A percentile compares a stretch with the other conserved stretches of the same genome.
Conservation (phyloP, 2,329 filamentous ascomycete genomes). For the Ramularia endophylla region DNA sequence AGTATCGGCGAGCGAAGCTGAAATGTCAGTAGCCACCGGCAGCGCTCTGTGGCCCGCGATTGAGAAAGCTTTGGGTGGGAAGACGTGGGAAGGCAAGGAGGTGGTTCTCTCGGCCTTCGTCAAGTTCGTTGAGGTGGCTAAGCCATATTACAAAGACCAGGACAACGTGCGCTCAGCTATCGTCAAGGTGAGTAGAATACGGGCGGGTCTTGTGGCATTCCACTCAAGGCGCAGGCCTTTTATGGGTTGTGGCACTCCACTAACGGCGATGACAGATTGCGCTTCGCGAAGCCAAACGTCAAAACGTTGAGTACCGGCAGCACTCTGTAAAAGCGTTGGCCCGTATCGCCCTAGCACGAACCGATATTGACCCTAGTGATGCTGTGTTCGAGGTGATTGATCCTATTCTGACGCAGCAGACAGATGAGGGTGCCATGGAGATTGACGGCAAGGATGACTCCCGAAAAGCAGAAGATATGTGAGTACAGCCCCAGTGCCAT, state of each 20-base stretch:
- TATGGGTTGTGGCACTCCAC: background rate
- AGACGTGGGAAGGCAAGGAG: slow-evolving; percentile 92
- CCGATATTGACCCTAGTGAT: slow-evolving; percentile 63
- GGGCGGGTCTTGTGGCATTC: background rate
- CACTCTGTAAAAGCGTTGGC: slow-evolving; percentile 69
- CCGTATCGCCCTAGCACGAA: slow-evolving; percentile 61
- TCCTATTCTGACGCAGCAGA: slow-evolving; percentile 49
- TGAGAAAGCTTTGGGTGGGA: slow-evolving; percentile 74
- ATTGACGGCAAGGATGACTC: slow-evolving; percentile 45
- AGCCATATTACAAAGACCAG: slow-evolving; percentile 52
- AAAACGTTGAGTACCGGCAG: slow-evolving; percentile 77
- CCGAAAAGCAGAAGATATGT: slow-evolving; percentile 22
- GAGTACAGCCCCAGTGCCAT: slow-evolving; percentile 11
- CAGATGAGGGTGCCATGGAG: slow-evolving; percentile 61
- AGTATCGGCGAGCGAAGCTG: slow-evolving; percentile 46
- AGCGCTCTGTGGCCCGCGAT: slow-evolving; percentile 68
- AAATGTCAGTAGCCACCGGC: slow-evolving; percentile 44
- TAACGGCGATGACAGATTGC: slow-evolving; percentile 51
- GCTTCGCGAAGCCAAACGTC: slow-evolving; percentile 82
- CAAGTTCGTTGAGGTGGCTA: slow-evolving; percentile 64
- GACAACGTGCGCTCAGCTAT: slow-evolving; percentile 58
- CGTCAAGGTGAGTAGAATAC: slow-evolving; percentile 50
- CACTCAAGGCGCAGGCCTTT: no score
- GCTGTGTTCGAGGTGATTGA: slow-evolving; percentile 60
- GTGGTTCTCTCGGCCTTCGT: slow-evolving; percentile 74